Evolutionary conservation across 1,284 basidiomycete genomes (phyloP).

Genomic region (Ceratobasidium sp.): DNA sequence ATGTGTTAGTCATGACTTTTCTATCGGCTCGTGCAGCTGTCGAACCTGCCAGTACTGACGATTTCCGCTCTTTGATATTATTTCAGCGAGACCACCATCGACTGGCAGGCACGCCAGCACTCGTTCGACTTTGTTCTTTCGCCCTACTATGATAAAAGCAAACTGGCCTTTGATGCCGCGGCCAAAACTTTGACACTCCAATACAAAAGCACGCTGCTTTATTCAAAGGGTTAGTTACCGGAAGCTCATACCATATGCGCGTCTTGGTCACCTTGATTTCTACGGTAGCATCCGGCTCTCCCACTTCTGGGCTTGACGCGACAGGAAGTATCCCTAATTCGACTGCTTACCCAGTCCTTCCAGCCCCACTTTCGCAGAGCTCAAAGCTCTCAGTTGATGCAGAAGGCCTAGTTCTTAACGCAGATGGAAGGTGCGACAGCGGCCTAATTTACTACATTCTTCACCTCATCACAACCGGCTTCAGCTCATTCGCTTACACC

Average conservation of each 20-base stretch:
- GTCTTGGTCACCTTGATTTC: constrained; percentile 1
- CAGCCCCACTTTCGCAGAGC: constrained; percentile 60
- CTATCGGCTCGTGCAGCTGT: neutral
- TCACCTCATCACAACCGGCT: neutral
- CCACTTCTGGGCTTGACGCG: constrained; percentile 33
- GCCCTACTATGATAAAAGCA: constrained; percentile 63
- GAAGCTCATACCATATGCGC: constrained; percentile 1
- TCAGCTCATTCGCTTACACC: neutral
- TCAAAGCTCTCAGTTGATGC: constrained; percentile 66
- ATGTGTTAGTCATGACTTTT: constrained; percentile 53
- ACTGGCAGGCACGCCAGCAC: constrained; percentile 69
- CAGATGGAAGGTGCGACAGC: constrained; percentile 65
- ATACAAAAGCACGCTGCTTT: constrained; percentile 66
- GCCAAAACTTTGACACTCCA: constrained; percentile 65
- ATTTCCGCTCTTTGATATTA: neutral
- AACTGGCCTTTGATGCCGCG: constrained; percentile 63
- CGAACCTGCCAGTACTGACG: constrained; percentile 2
- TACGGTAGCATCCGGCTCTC: constrained; percentile 14
- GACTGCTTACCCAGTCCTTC: constrained; percentile 54
- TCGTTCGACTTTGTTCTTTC: constrained; percentile 67
- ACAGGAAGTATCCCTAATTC: constrained; percentile 23
- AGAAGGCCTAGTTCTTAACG: constrained; percentile 69
- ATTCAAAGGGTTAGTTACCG: constrained; percentile 57
- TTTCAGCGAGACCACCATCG: constrained; percentile 62
- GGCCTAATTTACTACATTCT: neutral